Evolutionary conservation across 2,329 filamentous ascomycete species (phyloP).

Genomic region (Diaporthe vexans): DNA sequence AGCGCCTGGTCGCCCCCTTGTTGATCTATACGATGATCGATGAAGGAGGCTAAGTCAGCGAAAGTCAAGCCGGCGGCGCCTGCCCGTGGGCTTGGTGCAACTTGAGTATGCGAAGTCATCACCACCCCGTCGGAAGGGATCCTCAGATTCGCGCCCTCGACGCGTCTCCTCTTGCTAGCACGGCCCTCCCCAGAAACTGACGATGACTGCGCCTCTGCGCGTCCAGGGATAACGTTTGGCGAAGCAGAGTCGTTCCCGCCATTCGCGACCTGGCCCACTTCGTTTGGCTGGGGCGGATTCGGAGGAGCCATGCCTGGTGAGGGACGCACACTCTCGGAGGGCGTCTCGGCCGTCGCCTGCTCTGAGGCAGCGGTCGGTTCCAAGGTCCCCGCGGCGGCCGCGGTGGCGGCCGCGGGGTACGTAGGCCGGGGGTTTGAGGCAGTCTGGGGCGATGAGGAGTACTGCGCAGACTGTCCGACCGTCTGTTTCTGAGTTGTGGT

Average conservation of each 20-base stretch:
- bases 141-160: conserved; percentile 33
- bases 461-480: neutral
- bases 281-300: neutral
- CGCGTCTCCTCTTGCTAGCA: conserved; percentile 37
- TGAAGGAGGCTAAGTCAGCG: neutral
- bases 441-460: neutral
- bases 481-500: conserved; percentile 36
- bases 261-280: neutral
- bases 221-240: neutral
- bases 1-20: conserved; percentile 35
- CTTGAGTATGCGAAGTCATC: conserved; percentile 25
- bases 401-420: neutral
- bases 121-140: conserved; percentile 38
- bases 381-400: neutral
- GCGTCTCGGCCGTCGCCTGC: neutral
- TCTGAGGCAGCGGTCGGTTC: neutral
- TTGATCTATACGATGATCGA: conserved; percentile 25
- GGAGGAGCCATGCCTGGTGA: conserved; percentile 38
- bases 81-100: neutral
- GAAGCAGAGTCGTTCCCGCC: neutral
- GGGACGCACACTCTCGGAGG: neutral
- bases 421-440: neutral
- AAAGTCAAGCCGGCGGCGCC: neutral
- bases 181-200: neutral
- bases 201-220: neutral